A percentile compares a stretch with the other conserved stretches of the same genome.
These are phyloP conservation scores for Papiliotrema nemorosa DNA, from an alignment of 1,284 basidiomycete species.

Conservation along the genomic window DNA sequence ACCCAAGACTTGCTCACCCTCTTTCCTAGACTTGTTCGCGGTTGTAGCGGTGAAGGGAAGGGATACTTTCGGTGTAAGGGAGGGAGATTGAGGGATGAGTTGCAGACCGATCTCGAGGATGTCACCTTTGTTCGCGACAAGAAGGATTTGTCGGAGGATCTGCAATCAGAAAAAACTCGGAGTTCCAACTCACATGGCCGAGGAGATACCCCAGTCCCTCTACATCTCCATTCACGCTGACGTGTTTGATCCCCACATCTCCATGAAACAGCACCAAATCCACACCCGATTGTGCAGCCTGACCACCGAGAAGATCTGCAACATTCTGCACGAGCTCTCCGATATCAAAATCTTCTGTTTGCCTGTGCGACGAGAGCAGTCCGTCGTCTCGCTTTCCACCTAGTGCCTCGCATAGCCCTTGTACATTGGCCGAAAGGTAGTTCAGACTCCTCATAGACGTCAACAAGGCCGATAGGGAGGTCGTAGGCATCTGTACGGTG, in stretches of 20 bases:
- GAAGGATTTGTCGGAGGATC: slow-evolving; percentile 79
- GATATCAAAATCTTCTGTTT: slow-evolving; percentile 56
- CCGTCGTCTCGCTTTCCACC: slow-evolving; percentile 3
- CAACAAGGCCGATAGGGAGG: slow-evolving; percentile 80
- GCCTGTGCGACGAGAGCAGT: neutral
- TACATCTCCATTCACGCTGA: slow-evolving; percentile 78
- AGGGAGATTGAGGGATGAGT: slow-evolving; percentile 52
- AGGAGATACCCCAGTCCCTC: slow-evolving; percentile 74
- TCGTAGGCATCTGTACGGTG: slow-evolving; percentile 74
- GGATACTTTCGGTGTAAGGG: slow-evolving; percentile 30
- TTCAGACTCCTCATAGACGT: slow-evolving; percentile 86
- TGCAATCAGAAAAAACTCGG: slow-evolving; percentile 43
- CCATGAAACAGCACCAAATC: slow-evolving; percentile 85
- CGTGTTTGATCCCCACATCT: slow-evolving; percentile 76
- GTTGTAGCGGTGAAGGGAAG: slow-evolving; percentile 27
- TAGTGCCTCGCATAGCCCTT: neutral
- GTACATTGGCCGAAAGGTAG: slow-evolving; percentile 74
- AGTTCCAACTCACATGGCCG: slow-evolving; percentile 64
- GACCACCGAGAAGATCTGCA: slow-evolving; percentile 78
- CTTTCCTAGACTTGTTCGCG: slow-evolving; percentile 8
- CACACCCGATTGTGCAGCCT: slow-evolving; percentile 74
- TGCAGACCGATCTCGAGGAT: slow-evolving; percentile 86
- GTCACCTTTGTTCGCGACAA: slow-evolving; percentile 65
- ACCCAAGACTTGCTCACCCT: neutral
- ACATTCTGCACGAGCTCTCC: slow-evolving; percentile 69